A percentile compares a stretch with the other conserved stretches of the same genome.
These are phyloP conservation scores for Daedaleopsis sinensis DNA, from an alignment of 768 basidiomycete genomes.

Conservation along the genomic window DNA sequence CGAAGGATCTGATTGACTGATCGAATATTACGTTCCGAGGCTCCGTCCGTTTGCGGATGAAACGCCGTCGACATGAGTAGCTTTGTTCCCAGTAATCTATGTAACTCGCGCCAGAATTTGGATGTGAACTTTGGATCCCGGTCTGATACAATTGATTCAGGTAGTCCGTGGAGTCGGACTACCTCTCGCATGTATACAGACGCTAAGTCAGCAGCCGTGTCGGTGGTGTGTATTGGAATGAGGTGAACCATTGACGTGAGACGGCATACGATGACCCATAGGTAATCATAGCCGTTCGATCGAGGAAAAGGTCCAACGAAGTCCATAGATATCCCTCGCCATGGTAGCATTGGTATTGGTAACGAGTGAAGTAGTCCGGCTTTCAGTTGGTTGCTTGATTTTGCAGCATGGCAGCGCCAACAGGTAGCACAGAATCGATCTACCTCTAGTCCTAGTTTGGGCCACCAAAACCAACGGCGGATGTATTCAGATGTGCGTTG, in stretches of 20 bases:
- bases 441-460: slow-evolving; percentile 19
- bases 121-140: slow-evolving; percentile 39
- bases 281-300: slow-evolving; percentile 28
- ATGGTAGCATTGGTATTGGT: slow-evolving; percentile 35
- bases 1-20: slow-evolving; percentile 20
- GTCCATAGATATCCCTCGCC: slow-evolving; percentile 43
- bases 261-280: slow-evolving; percentile 29
- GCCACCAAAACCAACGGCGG: slow-evolving; percentile 41
- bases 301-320: slow-evolving; percentile 41
- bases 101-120: slow-evolving; percentile 35
- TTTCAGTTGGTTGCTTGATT: slow-evolving; percentile 12
- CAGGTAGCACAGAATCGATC: slow-evolving; percentile 27
- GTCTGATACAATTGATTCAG: slow-evolving; percentile 31
- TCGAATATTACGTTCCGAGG: slow-evolving; percentile 19
- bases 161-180: slow-evolving; percentile 27
- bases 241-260: slow-evolving; percentile 27
- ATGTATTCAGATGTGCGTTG: slow-evolving; percentile 35
- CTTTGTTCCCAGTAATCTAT: slow-evolving; percentile 22
- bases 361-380: slow-evolving; percentile 35
- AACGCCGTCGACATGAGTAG: slow-evolving; percentile 33
- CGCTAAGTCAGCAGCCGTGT: slow-evolving; percentile 21
- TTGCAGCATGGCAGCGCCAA: slow-evolving; percentile 24
- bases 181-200: slow-evolving; percentile 20
- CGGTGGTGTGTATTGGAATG: slow-evolving; percentile 13
- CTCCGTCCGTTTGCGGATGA: slow-evolving; percentile 38